These are phyloP conservation scores for Beauveria varroae DNA, from an alignment of 2,329 filamentous ascomycete genomes.

Conservation along the genomic window DNA sequence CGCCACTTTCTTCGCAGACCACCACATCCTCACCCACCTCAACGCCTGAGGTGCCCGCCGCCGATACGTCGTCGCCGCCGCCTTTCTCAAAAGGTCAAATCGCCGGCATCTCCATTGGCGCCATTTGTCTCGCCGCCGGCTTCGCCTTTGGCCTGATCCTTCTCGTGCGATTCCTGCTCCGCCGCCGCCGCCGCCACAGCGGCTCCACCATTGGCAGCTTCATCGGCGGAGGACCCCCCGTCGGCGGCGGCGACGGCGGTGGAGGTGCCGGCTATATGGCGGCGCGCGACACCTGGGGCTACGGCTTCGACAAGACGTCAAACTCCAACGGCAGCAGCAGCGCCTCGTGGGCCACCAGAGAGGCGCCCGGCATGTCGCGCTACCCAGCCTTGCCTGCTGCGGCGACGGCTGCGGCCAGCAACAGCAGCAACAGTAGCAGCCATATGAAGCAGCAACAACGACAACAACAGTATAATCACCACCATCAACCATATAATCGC, in stretches of 20 bases:
- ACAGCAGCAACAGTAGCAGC: not conserved
- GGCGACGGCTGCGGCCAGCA: not conserved
- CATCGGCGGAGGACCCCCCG: slow-evolving; percentile 22
- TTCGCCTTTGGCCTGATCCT: slow-evolving; percentile 42
- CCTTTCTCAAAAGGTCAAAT: slow-evolving; percentile 37
- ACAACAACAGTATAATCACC: slow-evolving; percentile 11
- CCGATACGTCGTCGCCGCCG: not conserved
- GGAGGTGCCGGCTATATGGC: not conserved
- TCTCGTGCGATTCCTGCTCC: slow-evolving; percentile 28
- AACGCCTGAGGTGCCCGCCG: slow-evolving; percentile 10
- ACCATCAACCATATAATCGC: slow-evolving; percentile 20
- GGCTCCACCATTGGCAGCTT: slow-evolving; percentile 32
- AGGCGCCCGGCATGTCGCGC: slow-evolving; percentile 10
- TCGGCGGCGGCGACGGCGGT: not conserved
- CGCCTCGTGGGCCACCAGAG: slow-evolving; percentile 21
- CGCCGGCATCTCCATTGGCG: slow-evolving; percentile 50
- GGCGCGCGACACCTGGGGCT: slow-evolving; percentile 30
- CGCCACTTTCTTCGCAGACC: slow-evolving; percentile 4
- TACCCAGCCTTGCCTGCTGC: slow-evolving; percentile 1
- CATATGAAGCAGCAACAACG: not conserved
- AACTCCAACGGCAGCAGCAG: slow-evolving; percentile 15
- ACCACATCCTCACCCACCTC: slow-evolving; percentile 13
- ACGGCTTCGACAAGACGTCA: slow-evolving; percentile 21
- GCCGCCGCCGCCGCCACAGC: slow-evolving; percentile 32
- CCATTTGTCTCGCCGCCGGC: slow-evolving; percentile 36